Base-by-base conservation (phyloP, 495 filamentous ascomycete species). In the Penicillium mononematosum region DNA sequence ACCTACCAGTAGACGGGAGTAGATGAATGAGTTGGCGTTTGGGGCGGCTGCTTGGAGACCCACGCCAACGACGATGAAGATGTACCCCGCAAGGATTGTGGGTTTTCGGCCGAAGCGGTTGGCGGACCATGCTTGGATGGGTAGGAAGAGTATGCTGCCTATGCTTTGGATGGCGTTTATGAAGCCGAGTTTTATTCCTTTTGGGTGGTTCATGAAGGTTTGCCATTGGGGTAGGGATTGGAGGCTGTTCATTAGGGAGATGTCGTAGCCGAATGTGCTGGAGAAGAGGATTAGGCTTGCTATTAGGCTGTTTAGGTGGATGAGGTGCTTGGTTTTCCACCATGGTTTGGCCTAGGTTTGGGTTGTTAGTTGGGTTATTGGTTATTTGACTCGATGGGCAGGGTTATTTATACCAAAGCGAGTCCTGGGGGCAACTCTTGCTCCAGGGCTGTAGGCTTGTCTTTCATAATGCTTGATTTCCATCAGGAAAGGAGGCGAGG, bases 241-340 rank as follows among this genome's bases (percentile, higher is more conserved):
- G 0, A 70, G 56, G 19, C 67, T 58, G 46, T 66, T 70, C 19
- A 69, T 50, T 4, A 69, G 42, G 1, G 61, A 62, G 34, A 57
- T 54, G 51, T 69, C 64, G 32, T 63, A 69, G 24, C 67, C 64
- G 4, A 55, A 42, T n/a, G 62, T 56, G 10, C 54, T 32, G 11
- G 45, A 41, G 45, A 56, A 56, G 8, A 56, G 45, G 19, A 56
- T 42, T 16, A 56, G 36, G 25, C 31, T 31, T 20, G 36, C 45
- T 24, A 56, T 39, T n/a, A 41, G 32, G 16, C 3, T n/a, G 45
- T 56, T 56, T 5, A 56, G 36, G 7, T 22, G 24, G 22, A 49
- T 12, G 9, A 56, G 45, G 17, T 56, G 54, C 14, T 24, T 10
- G 31, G 36, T 50, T 49, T 56, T 42, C 45, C 45, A 56, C 54